Evolutionary conservation across 106 monocot species (phyloP), one percentile per base, ranked within the genome.

Genomic region (Dendrobium chrysotoxum): DNA sequence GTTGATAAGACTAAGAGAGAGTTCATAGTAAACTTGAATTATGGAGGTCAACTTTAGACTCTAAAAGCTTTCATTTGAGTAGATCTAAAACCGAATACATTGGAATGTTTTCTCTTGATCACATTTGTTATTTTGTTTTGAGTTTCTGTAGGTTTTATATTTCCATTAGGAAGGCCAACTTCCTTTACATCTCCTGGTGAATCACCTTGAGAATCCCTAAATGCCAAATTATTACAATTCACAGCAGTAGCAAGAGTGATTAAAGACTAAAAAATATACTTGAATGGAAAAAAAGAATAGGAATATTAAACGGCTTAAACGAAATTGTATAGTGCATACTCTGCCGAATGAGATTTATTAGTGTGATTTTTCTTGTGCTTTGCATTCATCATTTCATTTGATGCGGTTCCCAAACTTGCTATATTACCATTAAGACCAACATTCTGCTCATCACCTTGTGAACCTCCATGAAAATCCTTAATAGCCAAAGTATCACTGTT

Each of bases 91-190:
- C 40, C 40, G 5, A 40, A 40, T 40, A 40, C 5, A 40, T 40
- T 42, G n/a, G 74, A 44, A 41, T 75, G 74, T n/a, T 41, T 75
- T 18, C 74, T 75, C 41, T 75, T 75, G 41, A 20, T 41, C 20
- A 42, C 8, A 42, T n/a, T 75, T 2, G 15, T 21, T 39, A 42
- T 75, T 40, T 23, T 20, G 1, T 4, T 74, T 74, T 41, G 5
- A 21, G 40, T 40, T 74, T 75, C 71, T 38, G 12, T 71, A 39
- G 16, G 15, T 71, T 41, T 21, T 75, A 13, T 23, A 75, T 42
- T 75, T 7, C n/a, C 41, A 75, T 75, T 75, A 7, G 41, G 17
- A 75, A 41, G 74, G 7, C 6, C 74, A 40, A n/a, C 16, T 40
- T 42, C 74, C 20, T 42, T 39, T 8, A 42, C 42, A 42, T 75